phyloP scores from a whole-genome alignment of 495 filamentous ascomycete genomes.

The Penicillium diatomitis region DNA sequence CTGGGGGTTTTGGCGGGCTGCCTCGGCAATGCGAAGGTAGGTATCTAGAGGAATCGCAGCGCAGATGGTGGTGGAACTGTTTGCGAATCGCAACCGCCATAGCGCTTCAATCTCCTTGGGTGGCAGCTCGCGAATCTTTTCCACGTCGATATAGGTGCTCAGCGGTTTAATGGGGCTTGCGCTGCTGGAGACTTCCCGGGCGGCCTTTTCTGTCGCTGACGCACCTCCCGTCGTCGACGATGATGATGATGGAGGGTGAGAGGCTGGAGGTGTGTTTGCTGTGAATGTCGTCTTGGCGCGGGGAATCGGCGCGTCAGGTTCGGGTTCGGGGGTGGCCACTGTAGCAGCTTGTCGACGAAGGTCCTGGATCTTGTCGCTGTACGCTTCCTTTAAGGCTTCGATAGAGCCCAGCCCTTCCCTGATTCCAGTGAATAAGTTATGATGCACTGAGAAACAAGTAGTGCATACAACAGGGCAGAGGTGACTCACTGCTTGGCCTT shows the following conservation, averaged over 20 bases:
- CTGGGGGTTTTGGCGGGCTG: conserved; percentile 66
- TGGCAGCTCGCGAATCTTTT: conserved; percentile 64
- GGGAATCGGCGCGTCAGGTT: conserved; percentile 17
- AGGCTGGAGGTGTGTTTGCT: conserved; percentile 18
- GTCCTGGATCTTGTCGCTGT: conserved; percentile 68
- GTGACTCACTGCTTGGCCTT: conserved; percentile 65
- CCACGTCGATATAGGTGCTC: conserved; percentile 70
- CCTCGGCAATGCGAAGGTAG: conserved; percentile 55
- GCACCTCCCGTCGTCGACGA: conserved; percentile 8
- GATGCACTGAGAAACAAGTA: too few species aligned
- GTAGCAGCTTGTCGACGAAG: conserved; percentile 54
- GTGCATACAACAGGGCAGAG: neutral
- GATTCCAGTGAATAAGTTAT: neutral
- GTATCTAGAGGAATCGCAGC: conserved; percentile 66
- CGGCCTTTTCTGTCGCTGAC: conserved; percentile 25
- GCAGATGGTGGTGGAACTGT: conserved; percentile 61
- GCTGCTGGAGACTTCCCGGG: conserved; percentile 17
- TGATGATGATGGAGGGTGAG: conserved; percentile 19
- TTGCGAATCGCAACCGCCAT: conserved; percentile 84
- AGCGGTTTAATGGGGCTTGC: conserved; percentile 66
- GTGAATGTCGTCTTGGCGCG: conserved; percentile 1
- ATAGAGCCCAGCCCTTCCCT: conserved; percentile 68
- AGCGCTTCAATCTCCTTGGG: conserved; percentile 74
- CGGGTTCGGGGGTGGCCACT: conserved; percentile 46
- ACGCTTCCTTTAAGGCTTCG: conserved; percentile 69